Evolutionary conservation across 768 basidiomycete species (phyloP).

Genomic region (Kwoniella mangroviensis): DNA sequence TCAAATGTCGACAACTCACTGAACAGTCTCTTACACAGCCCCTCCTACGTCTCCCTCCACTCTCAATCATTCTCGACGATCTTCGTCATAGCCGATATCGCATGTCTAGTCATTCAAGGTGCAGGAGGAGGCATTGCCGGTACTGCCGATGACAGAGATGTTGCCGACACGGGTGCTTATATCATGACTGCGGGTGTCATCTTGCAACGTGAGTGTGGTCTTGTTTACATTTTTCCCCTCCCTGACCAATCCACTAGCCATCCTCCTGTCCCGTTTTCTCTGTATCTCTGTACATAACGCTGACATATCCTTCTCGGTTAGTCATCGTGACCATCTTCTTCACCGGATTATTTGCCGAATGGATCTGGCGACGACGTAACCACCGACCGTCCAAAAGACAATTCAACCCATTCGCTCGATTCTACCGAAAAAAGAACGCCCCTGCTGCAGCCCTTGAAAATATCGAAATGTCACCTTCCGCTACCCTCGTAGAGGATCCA

Average conservation of each 20-base stretch:
- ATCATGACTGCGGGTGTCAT: slow-evolving; percentile 68
- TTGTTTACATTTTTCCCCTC: neutral
- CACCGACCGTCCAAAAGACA: slow-evolving; percentile 37
- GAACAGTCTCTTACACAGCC: slow-evolving; percentile 1
- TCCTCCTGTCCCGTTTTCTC: neutral
- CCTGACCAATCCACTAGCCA: neutral
- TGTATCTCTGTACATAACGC: no score
- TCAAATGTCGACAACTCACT: slow-evolving; percentile 12
- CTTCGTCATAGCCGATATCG: slow-evolving; percentile 61
- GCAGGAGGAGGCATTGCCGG: slow-evolving; percentile 68
- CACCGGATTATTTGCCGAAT: slow-evolving; percentile 61
- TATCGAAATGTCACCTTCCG: neutral
- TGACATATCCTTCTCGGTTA: neutral
- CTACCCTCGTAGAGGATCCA: slow-evolving; percentile 5
- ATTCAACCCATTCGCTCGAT: slow-evolving; percentile 28
- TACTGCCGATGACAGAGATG: slow-evolving; percentile 46
- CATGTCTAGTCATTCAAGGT: slow-evolving; percentile 70
- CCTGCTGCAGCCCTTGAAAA: neutral
- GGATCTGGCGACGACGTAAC: slow-evolving; percentile 59
- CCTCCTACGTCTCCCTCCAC: slow-evolving; percentile 35
- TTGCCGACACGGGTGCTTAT: slow-evolving; percentile 60
- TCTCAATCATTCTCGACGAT: slow-evolving; percentile 45
- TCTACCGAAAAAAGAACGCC: neutral
- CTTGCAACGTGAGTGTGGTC: slow-evolving; percentile 62
- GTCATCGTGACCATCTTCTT: slow-evolving; percentile 61